phyloP scores from a whole-genome alignment of 495 filamentous ascomycete species.

The Parathielavia appendiculata region DNA sequence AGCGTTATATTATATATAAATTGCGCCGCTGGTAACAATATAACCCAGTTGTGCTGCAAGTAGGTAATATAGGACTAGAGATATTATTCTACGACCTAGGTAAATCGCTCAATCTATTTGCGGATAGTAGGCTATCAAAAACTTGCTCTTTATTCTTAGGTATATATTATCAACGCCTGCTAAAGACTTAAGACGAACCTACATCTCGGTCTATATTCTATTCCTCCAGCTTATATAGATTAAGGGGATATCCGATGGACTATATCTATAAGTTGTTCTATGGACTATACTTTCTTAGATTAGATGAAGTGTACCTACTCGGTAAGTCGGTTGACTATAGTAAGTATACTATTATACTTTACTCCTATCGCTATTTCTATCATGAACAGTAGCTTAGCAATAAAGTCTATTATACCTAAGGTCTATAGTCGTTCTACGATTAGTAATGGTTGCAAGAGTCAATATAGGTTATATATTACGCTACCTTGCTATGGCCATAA shows the following conservation, averaged over 20 bases:
- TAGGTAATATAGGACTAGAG: neutral
- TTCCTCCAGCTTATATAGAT: neutral
- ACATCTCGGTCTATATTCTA: slow-evolving; percentile 4
- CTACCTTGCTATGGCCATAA: neutral
- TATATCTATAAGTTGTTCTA: neutral
- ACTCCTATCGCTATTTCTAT: neutral
- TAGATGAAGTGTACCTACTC: neutral
- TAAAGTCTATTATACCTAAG: slow-evolving; percentile 1
- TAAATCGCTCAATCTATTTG: slow-evolving; percentile 1
- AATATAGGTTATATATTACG: neutral
- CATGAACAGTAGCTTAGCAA: neutral
- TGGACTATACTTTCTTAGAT: neutral
- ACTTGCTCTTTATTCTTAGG: neutral
- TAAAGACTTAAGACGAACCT: neutral
- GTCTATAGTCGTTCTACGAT: too few species aligned
- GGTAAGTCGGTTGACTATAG: neutral
- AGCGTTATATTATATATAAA: neutral
- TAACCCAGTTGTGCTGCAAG: neutral
- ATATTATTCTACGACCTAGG: neutral
- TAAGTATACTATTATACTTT: neutral
- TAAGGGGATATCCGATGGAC: neutral
- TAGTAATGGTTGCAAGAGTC: neutral
- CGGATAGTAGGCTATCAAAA: slow-evolving; percentile 5
- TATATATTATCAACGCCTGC: neutral
- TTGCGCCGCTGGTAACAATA: neutral